Percentiles rank a stretch among this genome's conserved stretches.
phyloP scores from a whole-genome alignment of 2,329 filamentous ascomycete genomes.

The Fusarium beomiforme region DNA sequence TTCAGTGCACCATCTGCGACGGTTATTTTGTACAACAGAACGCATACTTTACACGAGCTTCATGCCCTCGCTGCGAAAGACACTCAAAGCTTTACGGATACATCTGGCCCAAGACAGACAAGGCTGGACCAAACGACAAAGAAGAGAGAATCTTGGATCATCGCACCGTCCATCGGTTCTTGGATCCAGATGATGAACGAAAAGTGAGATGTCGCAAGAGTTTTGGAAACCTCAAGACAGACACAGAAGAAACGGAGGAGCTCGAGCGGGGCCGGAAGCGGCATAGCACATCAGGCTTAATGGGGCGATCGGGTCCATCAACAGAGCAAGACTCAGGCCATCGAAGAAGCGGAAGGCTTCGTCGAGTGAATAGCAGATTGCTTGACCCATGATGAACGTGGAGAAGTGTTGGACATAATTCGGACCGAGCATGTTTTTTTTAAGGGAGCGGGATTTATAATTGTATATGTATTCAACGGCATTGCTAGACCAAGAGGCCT shows the following conservation, averaged over 20 bases:
- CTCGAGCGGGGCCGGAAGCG: conserved; percentile 40
- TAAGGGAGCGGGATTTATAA: conserved; percentile 13
- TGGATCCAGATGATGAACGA: conserved; percentile 75
- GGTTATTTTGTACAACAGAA: conserved; percentile 87
- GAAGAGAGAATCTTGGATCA: conserved; percentile 82
- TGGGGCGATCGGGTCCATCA: conserved; percentile 10
- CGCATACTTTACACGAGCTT: conserved; percentile 84
- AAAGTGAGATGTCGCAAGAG: conserved; percentile 57
- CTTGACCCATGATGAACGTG: conserved; percentile 31
- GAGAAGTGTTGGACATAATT: background rate
- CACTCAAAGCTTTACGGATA: conserved; percentile 97
- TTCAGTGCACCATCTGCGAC: conserved; percentile 86
- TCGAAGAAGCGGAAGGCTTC: conserved; percentile 49
- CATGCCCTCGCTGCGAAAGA: conserved; percentile 92
- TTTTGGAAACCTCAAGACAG: conserved; percentile 42
- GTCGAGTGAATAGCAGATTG: conserved; percentile 49
- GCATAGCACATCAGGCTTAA: conserved; percentile 9
- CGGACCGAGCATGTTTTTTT: conserved; percentile 1
- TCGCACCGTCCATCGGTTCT: conserved; percentile 85
- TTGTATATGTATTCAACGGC: conserved; percentile 4
- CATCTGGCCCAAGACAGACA: conserved; percentile 95
- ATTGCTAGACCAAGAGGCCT: background rate
- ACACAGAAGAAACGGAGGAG: conserved; percentile 41
- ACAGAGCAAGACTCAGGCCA: conserved; percentile 38
- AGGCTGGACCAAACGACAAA: conserved; percentile 76